phyloP scores from a whole-genome alignment of 331 rosid genomes.

The Pyracantha coccinea region DNA sequence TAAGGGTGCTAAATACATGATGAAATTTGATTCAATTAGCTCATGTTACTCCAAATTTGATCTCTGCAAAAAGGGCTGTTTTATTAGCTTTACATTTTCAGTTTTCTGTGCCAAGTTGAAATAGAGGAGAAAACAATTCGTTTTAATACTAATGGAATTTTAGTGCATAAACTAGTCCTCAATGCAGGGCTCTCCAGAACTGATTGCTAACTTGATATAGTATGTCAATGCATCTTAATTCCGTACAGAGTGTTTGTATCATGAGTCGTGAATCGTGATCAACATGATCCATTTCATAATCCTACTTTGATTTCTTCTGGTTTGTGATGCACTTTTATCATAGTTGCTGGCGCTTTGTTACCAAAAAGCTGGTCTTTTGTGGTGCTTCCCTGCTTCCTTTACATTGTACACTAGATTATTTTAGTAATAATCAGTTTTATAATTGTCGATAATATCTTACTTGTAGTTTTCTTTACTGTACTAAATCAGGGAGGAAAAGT shows the following conservation, averaged over 20 bases:
- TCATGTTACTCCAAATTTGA: neutral
- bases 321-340: neutral
- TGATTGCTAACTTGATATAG: neutral
- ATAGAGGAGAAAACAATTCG: neutral
- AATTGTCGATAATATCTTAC: neutral
- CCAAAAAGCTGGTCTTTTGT: neutral
- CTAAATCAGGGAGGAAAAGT: conserved; percentile 68
- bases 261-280: neutral
- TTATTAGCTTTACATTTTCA: neutral
- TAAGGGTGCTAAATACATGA: neutral
- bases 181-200: neutral
- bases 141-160: neutral
- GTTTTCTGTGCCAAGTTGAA: neutral
- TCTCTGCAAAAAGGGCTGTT: neutral
- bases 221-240: neutral
- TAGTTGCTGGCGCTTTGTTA: neutral
- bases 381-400: neutral
- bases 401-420: neutral
- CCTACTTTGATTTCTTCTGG: neutral
- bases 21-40: neutral
- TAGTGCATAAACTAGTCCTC: neutral
- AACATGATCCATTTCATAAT: neutral
- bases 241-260: neutral
- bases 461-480: conserved; percentile 5
- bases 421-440: neutral